Percentiles rank a stretch among this genome's conserved stretches.
These are phyloP conservation scores for Cystobasidium slooffiae DNA, from an alignment of 1,284 basidiomycete genomes.

Conservation along the genomic window DNA sequence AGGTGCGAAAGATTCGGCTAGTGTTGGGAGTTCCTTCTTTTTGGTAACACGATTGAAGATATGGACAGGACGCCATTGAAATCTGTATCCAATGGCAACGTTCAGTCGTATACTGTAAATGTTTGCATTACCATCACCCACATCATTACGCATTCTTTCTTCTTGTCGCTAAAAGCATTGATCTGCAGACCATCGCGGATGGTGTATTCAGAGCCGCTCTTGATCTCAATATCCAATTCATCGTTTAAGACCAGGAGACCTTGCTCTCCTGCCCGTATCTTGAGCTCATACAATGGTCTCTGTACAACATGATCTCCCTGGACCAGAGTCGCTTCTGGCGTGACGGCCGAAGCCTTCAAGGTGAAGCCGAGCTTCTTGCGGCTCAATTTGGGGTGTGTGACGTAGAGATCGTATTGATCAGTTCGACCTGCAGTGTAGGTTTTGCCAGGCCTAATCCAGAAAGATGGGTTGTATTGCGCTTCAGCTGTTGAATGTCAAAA, in stretches of 20 bases:
- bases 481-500: not conserved
- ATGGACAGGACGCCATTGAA: slow-evolving; percentile 31
- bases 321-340: slow-evolving; percentile 17
- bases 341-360: slow-evolving; percentile 9
- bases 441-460: slow-evolving; percentile 35
- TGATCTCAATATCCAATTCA: slow-evolving; percentile 3
- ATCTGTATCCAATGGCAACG: not conserved
- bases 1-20: slow-evolving; percentile 7
- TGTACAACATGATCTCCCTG: not conserved
- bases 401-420: slow-evolving; percentile 27
- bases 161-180: slow-evolving; percentile 5
- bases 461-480: slow-evolving; percentile 6
- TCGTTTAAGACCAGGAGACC: not conserved
- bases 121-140: not conserved
- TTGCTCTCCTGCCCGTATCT: slow-evolving; percentile 9
- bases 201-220: not conserved
- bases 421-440: slow-evolving; percentile 25
- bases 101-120: not conserved
- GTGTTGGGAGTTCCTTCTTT: slow-evolving; percentile 22
- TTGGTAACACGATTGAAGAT: slow-evolving; percentile 24
- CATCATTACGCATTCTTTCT: slow-evolving; percentile 23
- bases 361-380: slow-evolving; percentile 20
- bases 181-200: slow-evolving; percentile 30
- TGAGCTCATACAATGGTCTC: slow-evolving; percentile 4
- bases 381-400: slow-evolving; percentile 21